Conservation (phyloP, 1,139 yeast species). For the Meyerozyma smithsonii region DNA sequence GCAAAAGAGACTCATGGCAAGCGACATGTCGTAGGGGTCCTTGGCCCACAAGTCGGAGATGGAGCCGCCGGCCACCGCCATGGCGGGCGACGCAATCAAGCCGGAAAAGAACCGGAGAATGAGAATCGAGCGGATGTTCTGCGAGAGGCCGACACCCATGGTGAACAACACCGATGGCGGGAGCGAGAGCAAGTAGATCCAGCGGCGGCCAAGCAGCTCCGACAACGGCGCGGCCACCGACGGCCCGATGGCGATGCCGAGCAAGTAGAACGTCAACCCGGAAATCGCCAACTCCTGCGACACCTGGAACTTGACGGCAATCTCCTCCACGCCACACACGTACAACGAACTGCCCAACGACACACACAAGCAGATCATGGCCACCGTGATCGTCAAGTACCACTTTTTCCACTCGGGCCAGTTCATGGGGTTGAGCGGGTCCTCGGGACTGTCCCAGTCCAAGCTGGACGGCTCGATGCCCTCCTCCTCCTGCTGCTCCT, state of each 20-base stretch:
- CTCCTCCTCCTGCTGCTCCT: constrained; percentile 13
- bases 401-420: constrained; percentile 64
- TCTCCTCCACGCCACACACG: constrained; percentile 56
- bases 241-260: constrained; percentile 73
- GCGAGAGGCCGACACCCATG: constrained; percentile 68
- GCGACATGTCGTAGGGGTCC: constrained; percentile 54
- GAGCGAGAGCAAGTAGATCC: constrained; percentile 53
- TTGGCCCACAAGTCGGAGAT: constrained; percentile 64
- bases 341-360: constrained; percentile 69
- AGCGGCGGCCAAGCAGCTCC: constrained; percentile 68
- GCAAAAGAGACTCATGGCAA: constrained; percentile 69
- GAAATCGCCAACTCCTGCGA: constrained; percentile 57
- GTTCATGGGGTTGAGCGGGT: constrained; percentile 58
- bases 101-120: constrained; percentile 80
- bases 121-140: constrained; percentile 52
- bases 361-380: constrained; percentile 59
- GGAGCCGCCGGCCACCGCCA: constrained; percentile 85
- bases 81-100: constrained; percentile 74
- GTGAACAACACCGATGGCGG: constrained; percentile 70
- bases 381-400: constrained; percentile 59
- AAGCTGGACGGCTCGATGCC: constrained; percentile 36
- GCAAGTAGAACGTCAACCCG: constrained; percentile 65
- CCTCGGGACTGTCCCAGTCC: constrained; percentile 60
- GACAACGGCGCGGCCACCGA: constrained; percentile 74
- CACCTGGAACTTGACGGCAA: constrained; percentile 40